Evolutionary conservation across 2,329 filamentous ascomycete species (phyloP).

Genomic region (Tolypocladium guangdongense): DNA sequence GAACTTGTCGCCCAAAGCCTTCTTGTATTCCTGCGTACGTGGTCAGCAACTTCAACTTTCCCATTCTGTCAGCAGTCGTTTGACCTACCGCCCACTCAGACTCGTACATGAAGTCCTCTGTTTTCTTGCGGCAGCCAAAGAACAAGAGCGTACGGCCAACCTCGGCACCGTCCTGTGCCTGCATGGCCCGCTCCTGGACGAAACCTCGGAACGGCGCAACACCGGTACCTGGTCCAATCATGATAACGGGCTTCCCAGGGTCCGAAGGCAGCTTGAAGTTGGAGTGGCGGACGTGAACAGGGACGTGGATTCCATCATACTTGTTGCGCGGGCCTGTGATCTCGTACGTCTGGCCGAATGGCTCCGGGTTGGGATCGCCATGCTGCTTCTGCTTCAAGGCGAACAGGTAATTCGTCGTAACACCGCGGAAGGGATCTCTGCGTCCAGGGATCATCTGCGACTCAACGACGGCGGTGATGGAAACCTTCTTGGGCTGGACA

Average conservation of each 20-base stretch:
- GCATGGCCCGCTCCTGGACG: conserved; percentile 82
- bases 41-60: background rate
- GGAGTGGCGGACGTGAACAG: conserved; percentile 91
- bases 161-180: conserved; percentile 66
- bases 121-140: conserved; percentile 80
- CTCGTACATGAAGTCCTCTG: conserved; percentile 89
- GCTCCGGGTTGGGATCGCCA: conserved; percentile 68
- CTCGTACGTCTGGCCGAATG: conserved; percentile 76
- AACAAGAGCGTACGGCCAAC: conserved; percentile 87
- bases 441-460: conserved; percentile 67
- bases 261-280: conserved; percentile 99
- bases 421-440: conserved; percentile 75
- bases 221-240: conserved; percentile 93
- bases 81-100: conserved; percentile 80
- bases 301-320: conserved; percentile 90
- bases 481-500: conserved; percentile 89
- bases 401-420: conserved; percentile 92
- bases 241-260: conserved; percentile 85
- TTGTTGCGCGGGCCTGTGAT: conserved; percentile 89
- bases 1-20: conserved; percentile 77
- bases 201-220: conserved; percentile 95
- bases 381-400: conserved; percentile 96
- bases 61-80: background rate
- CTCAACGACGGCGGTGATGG: conserved; percentile 91
- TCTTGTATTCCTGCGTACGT: conserved; percentile 60